Base-by-base conservation (phyloP, 129 eudicot genomes). In the Rutidosis leptorrhynchoides region DNA sequence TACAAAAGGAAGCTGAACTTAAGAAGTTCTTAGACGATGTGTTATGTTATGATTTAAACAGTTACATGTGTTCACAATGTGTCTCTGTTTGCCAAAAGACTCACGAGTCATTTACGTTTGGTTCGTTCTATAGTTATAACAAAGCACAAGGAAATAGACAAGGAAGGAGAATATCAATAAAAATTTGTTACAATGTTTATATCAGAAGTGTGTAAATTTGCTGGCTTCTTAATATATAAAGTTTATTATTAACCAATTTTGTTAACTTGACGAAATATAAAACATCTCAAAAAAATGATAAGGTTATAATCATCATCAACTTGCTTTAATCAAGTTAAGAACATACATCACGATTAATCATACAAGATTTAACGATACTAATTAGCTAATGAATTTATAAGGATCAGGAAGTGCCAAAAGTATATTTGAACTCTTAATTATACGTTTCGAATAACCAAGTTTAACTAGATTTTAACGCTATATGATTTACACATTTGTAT, bases 161-260 rank as follows among this genome's bases (percentile, higher is more conserved):
- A 68, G 74, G 80, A 52, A 75, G 80, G 80, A 68, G 79, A 74
- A 67, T 24, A 49, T 51, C 19, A 67, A 68, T 75, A 68, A 75
- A 40, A 33, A 21, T 46, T 56, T 67, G 33, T 57, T 43, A 43
- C 29, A 33, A 55, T 16, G 29, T 52, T 22, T 23, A 27, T 66
- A 33, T 26, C 48, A 49, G 55, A 49, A 40, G 46, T 40, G 46
- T 11, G n/a, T 28, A 58, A 45, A 17, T 22, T 16, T 22, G 62
- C 45, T 15, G 24, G 24, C 12, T 17, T 58, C 62, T 67, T 67
- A 55, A 70, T 43, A 46, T 55, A 48, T 66, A 23, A 58, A 58
- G 11, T 14, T 30, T 24, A 51, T 22, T 43, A 43, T 43, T 43
- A 10, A n/a, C 15, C 46, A 40, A 40, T 11, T 37, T 40, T 40